phyloP scores from a whole-genome alignment of 306 rosid genomes.

The Cicer arietinum region DNA sequence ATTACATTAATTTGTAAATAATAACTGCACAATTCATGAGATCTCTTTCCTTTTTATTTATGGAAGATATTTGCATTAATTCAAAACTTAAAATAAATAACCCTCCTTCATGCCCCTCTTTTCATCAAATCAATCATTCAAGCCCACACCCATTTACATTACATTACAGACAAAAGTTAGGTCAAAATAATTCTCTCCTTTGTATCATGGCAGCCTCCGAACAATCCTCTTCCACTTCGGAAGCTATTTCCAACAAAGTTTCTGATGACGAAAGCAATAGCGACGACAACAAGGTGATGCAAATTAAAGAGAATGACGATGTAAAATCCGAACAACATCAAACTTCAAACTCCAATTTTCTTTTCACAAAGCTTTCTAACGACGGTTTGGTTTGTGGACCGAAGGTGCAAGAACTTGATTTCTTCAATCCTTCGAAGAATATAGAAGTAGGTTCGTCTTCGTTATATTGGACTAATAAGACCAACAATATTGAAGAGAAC shows the following conservation, averaged over 20 bases:
- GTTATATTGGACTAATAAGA: background rate
- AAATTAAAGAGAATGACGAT: background rate
- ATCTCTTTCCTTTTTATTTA: conserved; percentile 14
- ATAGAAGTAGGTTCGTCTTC: conserved; percentile 1
- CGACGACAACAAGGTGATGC: too few relatives aligned
- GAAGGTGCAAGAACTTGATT: conserved; percentile 36
- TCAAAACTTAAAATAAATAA: background rate
- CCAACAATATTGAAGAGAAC: conserved; percentile 10
- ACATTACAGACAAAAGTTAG: background rate
- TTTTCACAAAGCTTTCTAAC: conserved; percentile 50
- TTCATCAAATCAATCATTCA: background rate
- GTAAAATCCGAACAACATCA: background rate
- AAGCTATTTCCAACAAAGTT: background rate
- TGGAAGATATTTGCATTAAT: background rate
- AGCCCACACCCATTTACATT: background rate
- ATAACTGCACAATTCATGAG: background rate
- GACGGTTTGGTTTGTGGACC: background rate
- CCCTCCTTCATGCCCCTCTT: background rate
- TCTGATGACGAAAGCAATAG: background rate
- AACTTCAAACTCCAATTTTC: conserved; percentile 23
- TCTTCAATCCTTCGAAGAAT: conserved; percentile 35
- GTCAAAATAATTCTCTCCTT: background rate
- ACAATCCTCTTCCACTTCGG: background rate
- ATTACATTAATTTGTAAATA: background rate
- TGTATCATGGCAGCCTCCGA: background rate